A percentile compares a stretch with the other conserved stretches of the same genome.
These are phyloP conservation scores for Leucocoprinus birnbaumii DNA, from an alignment of 768 basidiomycete genomes.

Conservation along the genomic window DNA sequence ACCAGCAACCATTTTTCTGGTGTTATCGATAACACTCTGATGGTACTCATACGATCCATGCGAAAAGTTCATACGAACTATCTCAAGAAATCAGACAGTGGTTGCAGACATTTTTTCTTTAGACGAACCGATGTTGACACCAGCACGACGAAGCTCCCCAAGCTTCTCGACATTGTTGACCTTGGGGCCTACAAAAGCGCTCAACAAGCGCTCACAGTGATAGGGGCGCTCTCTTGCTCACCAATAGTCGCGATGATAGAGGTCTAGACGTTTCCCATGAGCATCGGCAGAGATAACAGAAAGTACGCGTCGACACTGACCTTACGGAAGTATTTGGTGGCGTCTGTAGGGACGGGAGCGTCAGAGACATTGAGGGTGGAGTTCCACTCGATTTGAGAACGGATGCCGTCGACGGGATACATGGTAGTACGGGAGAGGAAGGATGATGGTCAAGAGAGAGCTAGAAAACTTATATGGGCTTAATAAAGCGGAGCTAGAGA, in stretches of 20 bases:
- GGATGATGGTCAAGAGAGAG: constrained; percentile 14
- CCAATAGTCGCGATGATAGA: constrained; percentile 99
- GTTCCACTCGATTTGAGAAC: constrained; percentile 92
- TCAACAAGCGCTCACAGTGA: constrained; percentile 6
- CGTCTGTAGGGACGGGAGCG: constrained; percentile 67
- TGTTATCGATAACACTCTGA: constrained; percentile 98
- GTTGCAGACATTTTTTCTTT: not conserved
- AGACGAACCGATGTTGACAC: constrained; percentile 93
- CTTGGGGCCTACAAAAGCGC: constrained; percentile 73
- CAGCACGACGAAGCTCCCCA: constrained; percentile 78
- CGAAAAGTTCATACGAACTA: constrained; percentile 99
- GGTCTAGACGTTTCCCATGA: constrained; percentile 53
- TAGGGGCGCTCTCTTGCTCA: constrained; percentile 29
- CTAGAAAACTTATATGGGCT: constrained; percentile 10
- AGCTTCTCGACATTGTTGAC: constrained; percentile 91
- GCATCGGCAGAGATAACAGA: constrained; percentile 10
- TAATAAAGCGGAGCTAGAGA: constrained; percentile 18
- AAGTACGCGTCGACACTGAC: constrained; percentile 36
- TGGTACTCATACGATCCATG: constrained; percentile 99
- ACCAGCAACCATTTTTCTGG: constrained; percentile 82
- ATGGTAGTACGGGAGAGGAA: constrained; percentile 33
- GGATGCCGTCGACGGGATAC: constrained; percentile 58
- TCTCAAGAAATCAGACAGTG: constrained; percentile 6
- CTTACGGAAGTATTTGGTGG: constrained; percentile 89
- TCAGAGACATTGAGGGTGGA: constrained; percentile 74